Percentiles rank a stretch among this genome's conserved stretches.
phyloP scores from a whole-genome alignment of 1,139 yeast genomes.

The Hansenula anomala region DNA sequence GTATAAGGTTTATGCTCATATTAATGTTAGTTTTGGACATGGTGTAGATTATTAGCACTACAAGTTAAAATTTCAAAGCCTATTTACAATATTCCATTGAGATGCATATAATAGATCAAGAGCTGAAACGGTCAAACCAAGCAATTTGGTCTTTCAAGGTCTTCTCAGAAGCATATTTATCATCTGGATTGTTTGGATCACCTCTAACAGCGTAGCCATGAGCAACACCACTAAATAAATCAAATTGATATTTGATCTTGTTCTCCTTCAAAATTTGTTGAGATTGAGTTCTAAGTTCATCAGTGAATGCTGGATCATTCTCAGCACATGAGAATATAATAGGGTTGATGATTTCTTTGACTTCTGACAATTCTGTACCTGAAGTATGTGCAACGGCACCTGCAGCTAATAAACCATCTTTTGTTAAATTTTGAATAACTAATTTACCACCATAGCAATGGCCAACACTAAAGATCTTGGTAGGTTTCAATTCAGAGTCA shows the following conservation, averaged over 20 bases:
- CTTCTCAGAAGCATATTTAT: slow-evolving; percentile 64
- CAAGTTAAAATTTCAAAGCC: too few relatives aligned
- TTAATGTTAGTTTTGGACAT: too few relatives aligned
- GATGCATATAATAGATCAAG: too few relatives aligned
- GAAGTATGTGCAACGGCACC: slow-evolving; percentile 70
- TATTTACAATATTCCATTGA: too few relatives aligned
- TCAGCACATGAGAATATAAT: slow-evolving; percentile 56
- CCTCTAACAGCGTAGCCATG: slow-evolving; percentile 81
- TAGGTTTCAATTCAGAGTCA: slow-evolving; percentile 40
- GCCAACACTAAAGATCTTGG: slow-evolving; percentile 55
- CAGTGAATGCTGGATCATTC: slow-evolving; percentile 46
- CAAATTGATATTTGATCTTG: slow-evolving; percentile 47
- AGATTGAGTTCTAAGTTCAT: slow-evolving; percentile 49
- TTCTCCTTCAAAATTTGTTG: slow-evolving; percentile 46
- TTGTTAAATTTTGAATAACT: slow-evolving; percentile 44
- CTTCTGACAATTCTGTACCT: slow-evolving; percentile 48
- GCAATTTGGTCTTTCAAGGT: slow-evolving; percentile 50
- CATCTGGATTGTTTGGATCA: slow-evolving; percentile 48
- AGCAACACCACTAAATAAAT: slow-evolving; percentile 49
- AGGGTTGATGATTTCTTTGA: slow-evolving; percentile 46
- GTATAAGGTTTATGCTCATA: too few relatives aligned
- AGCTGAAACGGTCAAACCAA: slow-evolving; percentile 34
- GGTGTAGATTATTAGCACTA: too few relatives aligned
- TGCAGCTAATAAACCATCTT: slow-evolving; percentile 38
- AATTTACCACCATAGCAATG: slow-evolving; percentile 80